Percentiles rank a stretch among this genome's conserved stretches.
Evolutionary conservation across 164 flowering plant species (phyloP).

Genomic region (Tinospora cordifolia): DNA sequence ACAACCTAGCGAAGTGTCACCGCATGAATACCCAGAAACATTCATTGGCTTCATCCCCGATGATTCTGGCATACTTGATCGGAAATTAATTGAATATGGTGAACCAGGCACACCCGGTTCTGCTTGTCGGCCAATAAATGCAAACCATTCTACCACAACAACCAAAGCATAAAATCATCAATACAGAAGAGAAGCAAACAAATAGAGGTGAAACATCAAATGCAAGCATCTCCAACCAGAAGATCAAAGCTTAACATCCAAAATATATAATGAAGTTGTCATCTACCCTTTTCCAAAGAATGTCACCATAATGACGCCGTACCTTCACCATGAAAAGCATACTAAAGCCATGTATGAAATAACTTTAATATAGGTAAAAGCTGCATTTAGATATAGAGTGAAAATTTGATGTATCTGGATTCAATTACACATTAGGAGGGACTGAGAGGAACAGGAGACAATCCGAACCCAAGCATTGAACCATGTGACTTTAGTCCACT

Average conservation of each 20-base stretch:
- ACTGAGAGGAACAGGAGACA: no score
- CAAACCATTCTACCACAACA: slow-evolving; percentile 67
- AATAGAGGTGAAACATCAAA: background rate
- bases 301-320: background rate
- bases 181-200: background rate
- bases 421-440: no score
- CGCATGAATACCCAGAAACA: slow-evolving; percentile 78
- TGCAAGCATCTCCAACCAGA: background rate
- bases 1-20: slow-evolving; percentile 88
- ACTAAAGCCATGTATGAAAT: no score
- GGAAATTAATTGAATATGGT: slow-evolving; percentile 75
- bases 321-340: background rate
- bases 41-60: slow-evolving; percentile 92
- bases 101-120: slow-evolving; percentile 64
- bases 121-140: slow-evolving; percentile 75
- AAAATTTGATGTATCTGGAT: no score
- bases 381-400: no score
- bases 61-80: slow-evolving; percentile 39
- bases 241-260: background rate
- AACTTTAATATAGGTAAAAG: no score
- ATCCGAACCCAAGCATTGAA: no score
- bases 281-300: no score
- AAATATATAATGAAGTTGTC: background rate
- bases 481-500: no score
- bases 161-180: background rate